A percentile compares a stretch with the other conserved stretches of the same genome.
Conservation (phyloP, 306 rosid genomes). For the Lathyrus tuberosus region DNA sequence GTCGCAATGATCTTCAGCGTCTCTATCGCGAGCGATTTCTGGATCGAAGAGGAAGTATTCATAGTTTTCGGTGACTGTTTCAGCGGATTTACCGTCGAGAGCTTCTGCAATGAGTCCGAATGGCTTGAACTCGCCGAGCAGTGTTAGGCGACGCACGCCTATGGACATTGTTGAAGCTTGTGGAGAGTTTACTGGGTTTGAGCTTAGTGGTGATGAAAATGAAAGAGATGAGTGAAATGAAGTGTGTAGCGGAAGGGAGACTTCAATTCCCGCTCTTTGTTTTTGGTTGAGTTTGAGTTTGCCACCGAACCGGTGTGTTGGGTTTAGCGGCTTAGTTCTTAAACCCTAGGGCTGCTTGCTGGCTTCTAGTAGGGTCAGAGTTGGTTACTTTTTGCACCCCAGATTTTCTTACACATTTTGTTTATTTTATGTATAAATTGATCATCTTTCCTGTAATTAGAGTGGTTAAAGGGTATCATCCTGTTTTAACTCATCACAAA, state of each 20-base stretch:
- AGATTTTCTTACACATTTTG: no score
- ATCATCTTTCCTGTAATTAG: no score
- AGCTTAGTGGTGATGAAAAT: not conserved
- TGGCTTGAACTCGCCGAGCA: slow-evolving; percentile 95
- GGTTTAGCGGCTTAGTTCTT: not conserved
- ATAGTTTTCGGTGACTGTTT: slow-evolving; percentile 62
- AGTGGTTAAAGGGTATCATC: no score
- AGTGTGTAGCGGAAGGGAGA: not conserved
- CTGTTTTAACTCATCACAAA: no score
- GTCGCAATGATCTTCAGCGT: slow-evolving; percentile 55
- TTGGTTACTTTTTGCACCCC: no score
- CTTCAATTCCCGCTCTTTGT: slow-evolving; percentile 38
- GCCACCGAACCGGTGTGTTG: slow-evolving; percentile 9
- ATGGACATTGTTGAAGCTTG: slow-evolving; percentile 49
- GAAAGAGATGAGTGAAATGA: slow-evolving; percentile 5
- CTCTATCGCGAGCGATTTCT: slow-evolving; percentile 61
- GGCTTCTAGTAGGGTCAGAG: no score
- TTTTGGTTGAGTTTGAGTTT: slow-evolving; percentile 34
- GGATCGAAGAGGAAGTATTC: slow-evolving; percentile 87
- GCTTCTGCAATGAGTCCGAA: slow-evolving; percentile 94
- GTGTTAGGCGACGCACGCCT: slow-evolving; percentile 68
- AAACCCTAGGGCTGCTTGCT: not conserved
- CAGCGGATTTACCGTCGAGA: slow-evolving; percentile 77
- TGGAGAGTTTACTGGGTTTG: not conserved
- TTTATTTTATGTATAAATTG: no score